Conservation (phyloP, 805 yeast genomes). For the Zygotorulaspora sp. region DNA sequence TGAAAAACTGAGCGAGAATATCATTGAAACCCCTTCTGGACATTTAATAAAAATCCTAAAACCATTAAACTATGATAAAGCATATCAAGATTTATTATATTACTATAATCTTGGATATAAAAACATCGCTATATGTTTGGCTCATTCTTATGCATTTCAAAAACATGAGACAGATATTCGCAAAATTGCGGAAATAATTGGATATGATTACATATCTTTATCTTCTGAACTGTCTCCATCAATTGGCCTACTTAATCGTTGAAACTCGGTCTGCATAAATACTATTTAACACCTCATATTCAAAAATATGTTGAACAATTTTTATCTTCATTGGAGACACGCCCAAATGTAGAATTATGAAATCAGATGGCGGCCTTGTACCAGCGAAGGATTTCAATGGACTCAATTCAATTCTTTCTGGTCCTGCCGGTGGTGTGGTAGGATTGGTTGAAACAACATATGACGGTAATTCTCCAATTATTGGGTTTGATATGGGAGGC, state of each 20-base stretch:
- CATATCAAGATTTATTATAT: slow-evolving; percentile 39
- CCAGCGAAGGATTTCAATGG: slow-evolving; percentile 82
- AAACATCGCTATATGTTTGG: slow-evolving; percentile 65
- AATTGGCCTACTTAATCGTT: slow-evolving; percentile 69
- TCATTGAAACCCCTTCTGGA: slow-evolving; percentile 58
- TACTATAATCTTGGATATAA: slow-evolving; percentile 54
- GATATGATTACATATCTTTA: slow-evolving; percentile 63
- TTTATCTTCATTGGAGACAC: slow-evolving; percentile 51
- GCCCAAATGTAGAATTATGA: slow-evolving; percentile 72
- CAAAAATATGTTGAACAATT: slow-evolving; percentile 59
- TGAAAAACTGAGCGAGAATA: slow-evolving; percentile 16
- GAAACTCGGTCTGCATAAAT: slow-evolving; percentile 72
- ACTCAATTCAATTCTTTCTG: slow-evolving; percentile 78
- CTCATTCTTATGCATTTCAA: slow-evolving; percentile 70
- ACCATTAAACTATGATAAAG: slow-evolving; percentile 43
- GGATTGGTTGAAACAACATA: slow-evolving; percentile 84
- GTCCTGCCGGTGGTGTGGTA: slow-evolving; percentile 97
- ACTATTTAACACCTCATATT: slow-evolving; percentile 74
- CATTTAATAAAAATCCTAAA: slow-evolving; percentile 58
- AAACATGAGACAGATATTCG: slow-evolving; percentile 63
- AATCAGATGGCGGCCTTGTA: slow-evolving; percentile 91
- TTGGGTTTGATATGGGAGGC: slow-evolving; percentile 89
- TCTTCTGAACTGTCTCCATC: slow-evolving; percentile 69
- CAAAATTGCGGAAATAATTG: slow-evolving; percentile 54
- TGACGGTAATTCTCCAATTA: slow-evolving; percentile 53